phyloP scores from a whole-genome alignment of 371 early-diverging fungal genomes.

The Catenaria anguillulae region DNA sequence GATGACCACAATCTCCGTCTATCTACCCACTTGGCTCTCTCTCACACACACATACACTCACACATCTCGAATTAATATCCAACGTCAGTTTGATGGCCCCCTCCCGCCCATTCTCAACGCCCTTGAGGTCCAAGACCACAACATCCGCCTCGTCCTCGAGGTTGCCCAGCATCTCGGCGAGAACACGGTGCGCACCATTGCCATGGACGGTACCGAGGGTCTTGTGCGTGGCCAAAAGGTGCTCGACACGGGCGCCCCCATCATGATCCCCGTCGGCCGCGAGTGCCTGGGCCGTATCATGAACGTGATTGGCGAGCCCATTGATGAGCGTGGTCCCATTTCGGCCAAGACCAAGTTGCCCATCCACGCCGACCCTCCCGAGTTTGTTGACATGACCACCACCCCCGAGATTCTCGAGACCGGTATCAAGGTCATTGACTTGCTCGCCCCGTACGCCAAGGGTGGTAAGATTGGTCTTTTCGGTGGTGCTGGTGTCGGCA shows the following conservation, averaged over 20 bases:
- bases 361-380: conserved; percentile 88
- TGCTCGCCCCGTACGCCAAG: conserved; percentile 92
- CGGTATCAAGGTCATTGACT: conserved; percentile 97
- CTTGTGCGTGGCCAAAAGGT: conserved; percentile 93
- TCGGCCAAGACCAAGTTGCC: conserved; percentile 67
- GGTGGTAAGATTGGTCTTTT: conserved; percentile 98
- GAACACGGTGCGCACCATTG: conserved; percentile 96
- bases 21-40: too few species aligned
- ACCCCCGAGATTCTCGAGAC: conserved; percentile 92
- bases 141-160: conserved; percentile 81
- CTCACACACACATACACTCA: too few species aligned
- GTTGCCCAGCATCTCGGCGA: conserved; percentile 93
- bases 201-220: conserved; percentile 97
- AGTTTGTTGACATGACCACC: conserved; percentile 91
- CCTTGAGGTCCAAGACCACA: conserved; percentile 75
- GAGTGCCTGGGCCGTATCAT: conserved; percentile 94
- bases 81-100: conserved; percentile 42
- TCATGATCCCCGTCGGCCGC: conserved; percentile 85
- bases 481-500: conserved; percentile 98
- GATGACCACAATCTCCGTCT: too few species aligned
- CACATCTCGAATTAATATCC: too few species aligned
- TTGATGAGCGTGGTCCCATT: conserved; percentile 96
- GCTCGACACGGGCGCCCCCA: conserved; percentile 85
- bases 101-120: conserved; percentile 94
- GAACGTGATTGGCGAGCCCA: conserved; percentile 96